Evolutionary conservation across 108 stramenopile genomes (phyloP).

Genomic region (Discostella stelligeroides): DNA sequence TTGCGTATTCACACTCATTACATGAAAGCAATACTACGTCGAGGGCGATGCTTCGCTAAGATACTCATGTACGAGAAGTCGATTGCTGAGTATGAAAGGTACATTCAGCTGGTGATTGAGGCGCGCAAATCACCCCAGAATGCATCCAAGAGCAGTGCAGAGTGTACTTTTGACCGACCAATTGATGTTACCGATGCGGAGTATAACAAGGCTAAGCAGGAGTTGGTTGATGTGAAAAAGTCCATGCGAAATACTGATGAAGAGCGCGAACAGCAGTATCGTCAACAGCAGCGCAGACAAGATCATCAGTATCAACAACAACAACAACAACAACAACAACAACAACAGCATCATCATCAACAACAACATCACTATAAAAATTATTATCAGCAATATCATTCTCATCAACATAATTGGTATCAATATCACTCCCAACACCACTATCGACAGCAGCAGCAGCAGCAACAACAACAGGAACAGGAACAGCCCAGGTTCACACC

Average conservation of each 20-base stretch:
- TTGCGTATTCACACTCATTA: constrained; percentile 82
- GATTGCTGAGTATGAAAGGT: constrained; percentile 70
- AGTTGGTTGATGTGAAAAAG: constrained; percentile 64
- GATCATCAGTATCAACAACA: constrained; percentile 33
- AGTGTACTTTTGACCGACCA: constrained; percentile 78
- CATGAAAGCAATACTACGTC: constrained; percentile 87
- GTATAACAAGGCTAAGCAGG: constrained; percentile 55
- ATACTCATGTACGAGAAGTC: constrained; percentile 72
- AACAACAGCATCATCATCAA: constrained; percentile 21
- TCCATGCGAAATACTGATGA: constrained; percentile 48
- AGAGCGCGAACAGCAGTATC: constrained; percentile 45
- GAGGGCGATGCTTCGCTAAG: constrained; percentile 77
- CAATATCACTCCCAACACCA: no score
- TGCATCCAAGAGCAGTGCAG: constrained; percentile 31
- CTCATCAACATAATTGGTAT: no score
- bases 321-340: constrained; percentile 19
- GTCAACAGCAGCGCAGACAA: constrained; percentile 40
- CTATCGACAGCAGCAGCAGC: constrained; percentile 35
- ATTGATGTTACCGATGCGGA: constrained; percentile 59
- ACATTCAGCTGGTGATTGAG: constrained; percentile 67
- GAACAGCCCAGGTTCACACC: background rate
- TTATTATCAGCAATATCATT: background rate
- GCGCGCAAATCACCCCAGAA: constrained; percentile 42
- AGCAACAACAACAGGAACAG: constrained; percentile 23
- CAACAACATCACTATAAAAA: constrained; percentile 11